Evolutionary conservation across 441 rosid genomes (phyloP).

Genomic region (Gossypium schwendimanii): DNA sequence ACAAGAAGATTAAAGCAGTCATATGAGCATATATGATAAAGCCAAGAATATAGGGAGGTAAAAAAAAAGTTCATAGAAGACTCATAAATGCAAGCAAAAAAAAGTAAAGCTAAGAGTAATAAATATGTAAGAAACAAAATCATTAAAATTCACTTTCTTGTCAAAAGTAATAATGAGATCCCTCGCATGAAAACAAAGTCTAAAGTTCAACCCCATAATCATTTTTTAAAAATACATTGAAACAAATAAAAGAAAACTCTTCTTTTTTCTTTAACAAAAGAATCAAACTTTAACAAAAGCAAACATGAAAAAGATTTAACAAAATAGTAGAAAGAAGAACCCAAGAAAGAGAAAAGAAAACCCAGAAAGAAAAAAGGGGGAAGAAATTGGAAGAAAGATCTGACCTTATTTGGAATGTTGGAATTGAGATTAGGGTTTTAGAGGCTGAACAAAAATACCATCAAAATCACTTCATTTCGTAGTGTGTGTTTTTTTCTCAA

Average conservation of each 20-base stretch:
- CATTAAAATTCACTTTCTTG: slow-evolving; percentile 17
- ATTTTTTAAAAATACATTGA: not conserved
- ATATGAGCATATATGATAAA: slow-evolving; percentile 9
- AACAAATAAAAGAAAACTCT: not conserved
- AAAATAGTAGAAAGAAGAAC: not conserved
- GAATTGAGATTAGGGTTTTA: not conserved
- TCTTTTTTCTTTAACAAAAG: not conserved
- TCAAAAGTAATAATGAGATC: slow-evolving; percentile 23
- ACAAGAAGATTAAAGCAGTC: not conserved
- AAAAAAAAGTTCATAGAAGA: not conserved
- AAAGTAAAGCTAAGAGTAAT: slow-evolving; percentile 5
- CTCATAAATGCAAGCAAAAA: not conserved
- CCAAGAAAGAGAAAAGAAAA: not conserved
- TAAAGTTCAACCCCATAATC: not conserved
- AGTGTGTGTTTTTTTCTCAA: not conserved
- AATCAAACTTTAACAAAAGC: slow-evolving; percentile 16
- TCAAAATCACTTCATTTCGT: not conserved
- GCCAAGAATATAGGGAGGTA: slow-evolving; percentile 4
- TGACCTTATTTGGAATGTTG: slow-evolving; percentile 8
- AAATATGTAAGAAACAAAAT: slow-evolving; percentile 31
- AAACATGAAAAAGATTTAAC: slow-evolving; percentile 17
- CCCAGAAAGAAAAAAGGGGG: not conserved
- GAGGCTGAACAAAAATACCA: slow-evolving; percentile 5
- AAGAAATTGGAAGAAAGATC: not conserved
- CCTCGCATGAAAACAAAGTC: not conserved